These are phyloP conservation scores for Aspergillus phoenicis DNA, from an alignment of 2,329 filamentous ascomycete species.

Conservation along the genomic window DNA sequence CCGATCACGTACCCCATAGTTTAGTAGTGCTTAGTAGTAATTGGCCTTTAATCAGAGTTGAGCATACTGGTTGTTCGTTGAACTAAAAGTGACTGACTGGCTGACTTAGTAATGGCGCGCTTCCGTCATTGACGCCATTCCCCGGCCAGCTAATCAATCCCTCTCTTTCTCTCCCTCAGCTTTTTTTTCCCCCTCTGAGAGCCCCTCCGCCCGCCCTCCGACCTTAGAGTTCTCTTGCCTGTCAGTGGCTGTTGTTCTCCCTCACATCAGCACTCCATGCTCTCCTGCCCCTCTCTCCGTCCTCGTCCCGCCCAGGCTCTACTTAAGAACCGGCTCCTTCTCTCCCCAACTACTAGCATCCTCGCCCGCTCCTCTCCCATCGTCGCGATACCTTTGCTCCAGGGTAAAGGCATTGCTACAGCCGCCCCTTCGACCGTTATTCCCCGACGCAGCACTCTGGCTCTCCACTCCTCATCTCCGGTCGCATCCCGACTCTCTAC, in stretches of 20 bases:
- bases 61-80: too few relatives aligned
- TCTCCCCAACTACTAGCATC: constrained; percentile 1
- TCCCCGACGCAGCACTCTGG: constrained; percentile 26
- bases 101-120: not conserved
- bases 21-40: too few relatives aligned
- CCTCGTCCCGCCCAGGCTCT: constrained; percentile 21
- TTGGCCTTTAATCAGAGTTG: too few relatives aligned
- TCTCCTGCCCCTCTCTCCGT: constrained; percentile 23
- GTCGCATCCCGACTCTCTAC: constrained; percentile 40
- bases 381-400: constrained; percentile 8
- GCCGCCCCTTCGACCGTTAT: constrained; percentile 4
- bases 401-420: constrained; percentile 19
- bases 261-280: constrained; percentile 22
- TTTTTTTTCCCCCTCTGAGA: not conserved
- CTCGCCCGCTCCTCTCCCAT: constrained; percentile 8
- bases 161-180: not conserved
- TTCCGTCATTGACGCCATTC: constrained; percentile 1
- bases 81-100: too few relatives aligned
- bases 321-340: constrained; percentile 19
- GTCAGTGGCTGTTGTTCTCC: not conserved
- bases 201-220: not conserved
- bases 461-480: constrained; percentile 20
- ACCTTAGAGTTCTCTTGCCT: not conserved
- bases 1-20: too few relatives aligned
- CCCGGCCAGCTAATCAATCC: not conserved